phyloP scores from a whole-genome alignment of 176 grass and related monocot genomes.

The Cocos nucifera region DNA sequence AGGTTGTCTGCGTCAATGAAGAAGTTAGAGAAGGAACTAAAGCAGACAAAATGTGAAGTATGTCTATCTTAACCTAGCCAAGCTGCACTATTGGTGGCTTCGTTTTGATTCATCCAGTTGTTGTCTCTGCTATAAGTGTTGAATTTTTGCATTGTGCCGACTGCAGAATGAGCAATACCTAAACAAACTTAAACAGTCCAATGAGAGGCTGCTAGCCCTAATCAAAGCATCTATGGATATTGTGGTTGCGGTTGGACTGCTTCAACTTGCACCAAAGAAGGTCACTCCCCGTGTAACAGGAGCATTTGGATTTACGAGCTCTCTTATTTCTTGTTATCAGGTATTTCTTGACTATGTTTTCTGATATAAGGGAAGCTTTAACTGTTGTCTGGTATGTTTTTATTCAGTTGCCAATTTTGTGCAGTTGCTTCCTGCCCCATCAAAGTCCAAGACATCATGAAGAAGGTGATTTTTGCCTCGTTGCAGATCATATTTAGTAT shows the following conservation, averaged over 20 bases:
- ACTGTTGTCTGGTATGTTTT: no score
- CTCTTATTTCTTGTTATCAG: conserved; percentile 74
- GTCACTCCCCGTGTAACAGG: conserved; percentile 80
- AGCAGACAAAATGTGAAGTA: conserved; percentile 35
- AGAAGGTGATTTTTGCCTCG: no score
- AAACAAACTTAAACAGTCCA: conserved; percentile 65
- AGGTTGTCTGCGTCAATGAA: conserved; percentile 29
- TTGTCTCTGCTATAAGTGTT: neutral
- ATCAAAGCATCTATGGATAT: conserved; percentile 69
- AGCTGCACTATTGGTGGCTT: no score
- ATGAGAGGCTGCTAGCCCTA: conserved; percentile 62
- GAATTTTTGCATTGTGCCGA: neutral
- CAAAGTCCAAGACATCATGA: conserved; percentile 21
- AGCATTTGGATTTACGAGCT: conserved; percentile 66
- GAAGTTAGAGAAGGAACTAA: no score
- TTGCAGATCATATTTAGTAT: no score
- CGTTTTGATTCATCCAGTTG: neutral
- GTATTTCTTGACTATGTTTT: conserved; percentile 1
- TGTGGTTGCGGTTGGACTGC: conserved; percentile 73
- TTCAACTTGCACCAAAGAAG: conserved; percentile 72
- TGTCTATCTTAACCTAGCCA: no score
- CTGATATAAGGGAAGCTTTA: no score
- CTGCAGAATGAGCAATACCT: conserved; percentile 59
- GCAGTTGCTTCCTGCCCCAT: conserved; percentile 41
- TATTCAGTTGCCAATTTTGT: neutral